phyloP scores from a whole-genome alignment of 2,329 filamentous ascomycete genomes.

The Talaromyces sp. region DNA sequence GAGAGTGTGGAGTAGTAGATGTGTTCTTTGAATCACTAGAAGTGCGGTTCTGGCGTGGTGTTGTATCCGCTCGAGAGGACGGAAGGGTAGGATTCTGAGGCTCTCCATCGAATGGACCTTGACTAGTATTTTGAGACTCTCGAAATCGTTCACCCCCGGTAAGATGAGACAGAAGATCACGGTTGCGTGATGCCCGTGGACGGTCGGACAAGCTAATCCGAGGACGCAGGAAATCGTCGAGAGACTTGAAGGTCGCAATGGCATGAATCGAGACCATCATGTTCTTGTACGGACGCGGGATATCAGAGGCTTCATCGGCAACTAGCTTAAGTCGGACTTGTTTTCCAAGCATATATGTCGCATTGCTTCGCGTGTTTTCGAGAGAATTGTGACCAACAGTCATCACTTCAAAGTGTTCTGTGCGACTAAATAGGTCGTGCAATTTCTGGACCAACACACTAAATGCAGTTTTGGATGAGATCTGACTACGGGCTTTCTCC shows the following conservation, averaged over 20 bases:
- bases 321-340: slow-evolving; percentile 85
- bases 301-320: slow-evolving; percentile 81
- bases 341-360: slow-evolving; percentile 93
- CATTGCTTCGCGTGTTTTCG: slow-evolving; percentile 84
- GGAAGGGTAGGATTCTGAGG: slow-evolving; percentile 20
- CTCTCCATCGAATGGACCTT: slow-evolving; percentile 28
- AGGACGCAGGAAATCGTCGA: slow-evolving; percentile 92
- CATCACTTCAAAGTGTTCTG: slow-evolving; percentile 95
- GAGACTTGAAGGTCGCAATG: slow-evolving; percentile 93
- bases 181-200: slow-evolving; percentile 56
- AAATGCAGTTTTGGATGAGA: slow-evolving; percentile 73
- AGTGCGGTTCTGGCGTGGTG: slow-evolving; percentile 14
- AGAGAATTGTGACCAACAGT: slow-evolving; percentile 91
- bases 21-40: slow-evolving; percentile 38
- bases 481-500: slow-evolving; percentile 58
- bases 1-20: slow-evolving; percentile 39
- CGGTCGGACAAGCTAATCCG: slow-evolving; percentile 78
- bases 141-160: slow-evolving; percentile 66
- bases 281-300: slow-evolving; percentile 80
- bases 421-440: slow-evolving; percentile 90
- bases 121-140: slow-evolving; percentile 37
- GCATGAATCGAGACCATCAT: slow-evolving; percentile 99
- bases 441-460: slow-evolving; percentile 89
- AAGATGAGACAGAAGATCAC: slow-evolving; percentile 64
- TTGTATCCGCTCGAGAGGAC: slow-evolving; percentile 17